Conservation (phyloP, 2,329 filamentous ascomycete species). For the Alternaria sp. region DNA sequence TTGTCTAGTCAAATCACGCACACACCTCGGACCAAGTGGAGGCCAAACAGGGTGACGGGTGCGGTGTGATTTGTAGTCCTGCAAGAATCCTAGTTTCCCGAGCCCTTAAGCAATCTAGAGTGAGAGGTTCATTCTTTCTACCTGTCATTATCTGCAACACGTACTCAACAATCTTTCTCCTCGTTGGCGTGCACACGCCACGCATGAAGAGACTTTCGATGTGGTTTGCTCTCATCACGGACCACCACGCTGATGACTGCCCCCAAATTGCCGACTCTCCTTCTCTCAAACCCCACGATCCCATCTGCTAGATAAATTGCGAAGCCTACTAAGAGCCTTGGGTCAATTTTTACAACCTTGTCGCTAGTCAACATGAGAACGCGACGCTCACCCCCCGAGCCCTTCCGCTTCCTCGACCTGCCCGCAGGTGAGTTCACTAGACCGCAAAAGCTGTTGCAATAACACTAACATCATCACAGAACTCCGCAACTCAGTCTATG, state of each 20-base stretch:
- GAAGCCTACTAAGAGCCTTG: not conserved
- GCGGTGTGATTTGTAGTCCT: too few relatives aligned
- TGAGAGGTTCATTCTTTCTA: too few relatives aligned
- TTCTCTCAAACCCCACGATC: not conserved
- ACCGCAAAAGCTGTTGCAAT: not conserved
- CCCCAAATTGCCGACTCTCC: not conserved
- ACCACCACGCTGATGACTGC: not conserved
- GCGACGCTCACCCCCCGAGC: not conserved
- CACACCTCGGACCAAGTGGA: too few relatives aligned
- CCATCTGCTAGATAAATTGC: not conserved
- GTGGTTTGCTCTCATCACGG: not conserved
- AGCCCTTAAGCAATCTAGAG: too few relatives aligned
- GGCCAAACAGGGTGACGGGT: too few relatives aligned
- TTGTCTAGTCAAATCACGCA: too few relatives aligned
- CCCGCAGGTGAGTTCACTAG: not conserved
- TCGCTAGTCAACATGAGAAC: not conserved
- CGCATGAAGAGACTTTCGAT: not conserved
- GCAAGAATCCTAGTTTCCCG: too few relatives aligned
- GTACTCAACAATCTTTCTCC: too few relatives aligned
- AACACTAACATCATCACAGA: not conserved
- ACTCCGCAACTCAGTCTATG: not conserved
- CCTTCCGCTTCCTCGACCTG: not conserved
- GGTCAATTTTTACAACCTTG: not conserved
- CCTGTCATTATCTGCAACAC: too few relatives aligned
- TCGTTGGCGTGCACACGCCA: not conserved